A percentile compares a stretch with the other conserved stretches of the same genome.
Conservation (phyloP, 331 rosid genomes). For the Cucumis variabilis region DNA sequence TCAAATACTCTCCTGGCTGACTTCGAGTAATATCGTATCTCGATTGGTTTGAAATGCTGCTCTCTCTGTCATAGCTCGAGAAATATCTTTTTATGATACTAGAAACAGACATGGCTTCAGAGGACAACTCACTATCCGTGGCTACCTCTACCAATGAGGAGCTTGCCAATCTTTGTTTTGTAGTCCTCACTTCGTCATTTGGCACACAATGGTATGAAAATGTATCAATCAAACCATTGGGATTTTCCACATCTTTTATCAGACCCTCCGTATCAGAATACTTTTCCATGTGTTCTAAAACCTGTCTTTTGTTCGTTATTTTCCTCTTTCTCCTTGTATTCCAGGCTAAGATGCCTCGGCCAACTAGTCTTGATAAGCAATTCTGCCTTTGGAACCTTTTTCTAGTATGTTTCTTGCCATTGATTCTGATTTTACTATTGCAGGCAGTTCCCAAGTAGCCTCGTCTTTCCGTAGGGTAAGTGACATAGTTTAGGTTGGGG, state of each 20-base stretch:
- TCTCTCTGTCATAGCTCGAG: conserved; percentile 40
- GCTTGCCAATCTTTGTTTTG: conserved; percentile 37
- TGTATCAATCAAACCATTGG: conserved; percentile 13
- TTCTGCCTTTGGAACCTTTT: conserved; percentile 30
- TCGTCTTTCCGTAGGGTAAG: conserved; percentile 33
- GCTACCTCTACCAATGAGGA: conserved; percentile 38
- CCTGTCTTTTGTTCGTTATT: conserved; percentile 32
- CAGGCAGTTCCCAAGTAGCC: conserved; percentile 27
- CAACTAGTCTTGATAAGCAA: conserved; percentile 35
- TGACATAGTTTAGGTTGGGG: neutral
- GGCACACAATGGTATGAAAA: conserved; percentile 15
- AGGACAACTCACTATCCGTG: conserved; percentile 48
- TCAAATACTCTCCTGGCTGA: conserved; percentile 41
- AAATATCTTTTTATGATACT: conserved; percentile 66
- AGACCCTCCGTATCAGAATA: conserved; percentile 32
- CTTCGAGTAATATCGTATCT: conserved; percentile 41
- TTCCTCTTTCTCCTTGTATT: conserved; percentile 41
- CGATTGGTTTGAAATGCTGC: conserved; percentile 44
- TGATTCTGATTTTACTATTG: conserved; percentile 36
- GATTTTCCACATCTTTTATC: conserved; percentile 33
- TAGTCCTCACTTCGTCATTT: conserved; percentile 39
- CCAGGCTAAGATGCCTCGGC: conserved; percentile 29
- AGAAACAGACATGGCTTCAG: conserved; percentile 68
- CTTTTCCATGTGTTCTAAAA: conserved; percentile 31
- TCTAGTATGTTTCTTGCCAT: conserved; percentile 36